Evolutionary conservation across 1,284 basidiomycete genomes (phyloP), one percentile per base, ranked within the genome.

Genomic region (Dichomitus squalens): DNA sequence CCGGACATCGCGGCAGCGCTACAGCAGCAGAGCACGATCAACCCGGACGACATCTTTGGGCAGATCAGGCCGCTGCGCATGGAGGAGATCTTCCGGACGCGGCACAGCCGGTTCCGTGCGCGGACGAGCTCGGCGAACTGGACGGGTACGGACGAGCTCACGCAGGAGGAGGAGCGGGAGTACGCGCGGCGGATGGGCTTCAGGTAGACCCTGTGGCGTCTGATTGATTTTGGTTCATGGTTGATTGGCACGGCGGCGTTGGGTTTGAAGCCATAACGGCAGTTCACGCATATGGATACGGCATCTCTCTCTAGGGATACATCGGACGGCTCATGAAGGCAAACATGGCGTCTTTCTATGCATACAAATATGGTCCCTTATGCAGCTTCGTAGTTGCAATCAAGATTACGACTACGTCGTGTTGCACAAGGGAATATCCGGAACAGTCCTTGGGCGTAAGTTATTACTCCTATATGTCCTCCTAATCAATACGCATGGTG

Each of bases 71-170:
- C 92, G 2, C 76, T 97, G 59, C 82, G 79, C 64, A 96, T 97
- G 93, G 90, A 93, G 66, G 92, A 92, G 66, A 79, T 93, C 57
- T 93, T 93, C 76, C 83, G 84, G 64, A 84, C 81, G 27, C 73
- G 85, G 63, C 87, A 87, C 52, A 90, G 86, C 58, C 82, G 90
- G 48, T 96, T 97, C 78, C 82, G 94, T 58, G 88, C 91, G 12
- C 81, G 95, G 52, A 93, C 93, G 7, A 95, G 92, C 67, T 95
- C 93, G 18, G 96, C 95, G 40, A 96, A 96, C 72, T 98, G 95
- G 95, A 84, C 85, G 16, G 93, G 92, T 16, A 77, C 87, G 14
- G 95, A 98, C 75, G 81, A 86, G 34, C 76, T 98, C 62, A 95
- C 93, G 7, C 73, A 79, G 35, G 84, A 89, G 61, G 95, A 98